Evolutionary conservation across 2,329 filamentous ascomycete species (phyloP), one percentile per base, ranked within the genome.

Genomic region (Aspergillus sp.): DNA sequence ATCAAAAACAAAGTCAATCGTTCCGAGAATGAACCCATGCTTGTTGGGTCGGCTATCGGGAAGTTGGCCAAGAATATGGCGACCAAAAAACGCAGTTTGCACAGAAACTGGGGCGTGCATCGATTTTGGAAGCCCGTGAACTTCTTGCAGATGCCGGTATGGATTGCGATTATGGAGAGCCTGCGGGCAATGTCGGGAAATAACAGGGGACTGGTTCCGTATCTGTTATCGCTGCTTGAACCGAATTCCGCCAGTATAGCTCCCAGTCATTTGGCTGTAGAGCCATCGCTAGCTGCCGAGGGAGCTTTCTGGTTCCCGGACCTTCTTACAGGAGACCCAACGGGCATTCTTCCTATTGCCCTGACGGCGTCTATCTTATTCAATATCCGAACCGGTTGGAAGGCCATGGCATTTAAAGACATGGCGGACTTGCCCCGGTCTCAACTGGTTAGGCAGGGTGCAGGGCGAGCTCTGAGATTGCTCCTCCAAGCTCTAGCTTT

Each of bases 241-340:
- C 46, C 46, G 6, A 42, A 45, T 10, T 41, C 54, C 40, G 46
- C 50, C 8, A 44, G 61, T 34, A 48, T 67, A 27, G 56, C 54
- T 46, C 8, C 30, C 8, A 32, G 30, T 32, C 30, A 32, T 32
- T 40, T 58, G 7, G 49, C 57, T 3, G 40, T 74, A 30, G 75
- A 80, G 52, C 71, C 73, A 3, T 70, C 72, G 4, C 63, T 83
- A 10, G 70, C 73, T 4, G 70, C 60, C 5, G 80, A 81, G 63
- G 80, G 80, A n/a, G 70, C 74, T 3, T 65, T 80, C 2, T 84
- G 80, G 80, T 81, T 82, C 47, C 70, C 73, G 1, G 71, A 83
- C 57, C 70, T 84, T 9, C 64, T 78, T 4, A 56, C 69, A 0
- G 64, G 76, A 6, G 80, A 83, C 53, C 70, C 78, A 0, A 71